Percentiles rank a stretch among this genome's conserved stretches.
These are phyloP conservation scores for Geotrichum histeridarum DNA, from an alignment of 1,139 yeast species.

Conservation along the genomic window DNA sequence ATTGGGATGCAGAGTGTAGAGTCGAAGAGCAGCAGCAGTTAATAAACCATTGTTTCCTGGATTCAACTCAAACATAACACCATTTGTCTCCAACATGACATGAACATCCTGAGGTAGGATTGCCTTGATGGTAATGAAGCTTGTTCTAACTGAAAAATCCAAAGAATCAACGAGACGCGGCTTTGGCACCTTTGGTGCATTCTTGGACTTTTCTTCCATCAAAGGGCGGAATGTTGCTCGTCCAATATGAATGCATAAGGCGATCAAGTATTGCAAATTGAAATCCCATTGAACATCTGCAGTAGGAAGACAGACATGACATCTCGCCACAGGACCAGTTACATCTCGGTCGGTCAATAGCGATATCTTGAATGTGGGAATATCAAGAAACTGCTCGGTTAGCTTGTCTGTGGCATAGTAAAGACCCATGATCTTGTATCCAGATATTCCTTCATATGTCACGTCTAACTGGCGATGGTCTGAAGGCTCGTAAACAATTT, in stretches of 20 bases:
- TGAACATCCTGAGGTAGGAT: constrained; percentile 51
- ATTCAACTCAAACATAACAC: constrained; percentile 37
- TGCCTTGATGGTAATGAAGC: constrained; percentile 42
- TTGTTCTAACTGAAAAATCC: constrained; percentile 41
- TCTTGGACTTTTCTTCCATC: constrained; percentile 1
- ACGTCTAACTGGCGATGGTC: constrained; percentile 21
- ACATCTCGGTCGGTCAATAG: constrained; percentile 23
- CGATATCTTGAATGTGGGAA: constrained; percentile 29
- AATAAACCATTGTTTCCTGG: constrained; percentile 33
- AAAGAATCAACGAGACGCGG: constrained; percentile 25
- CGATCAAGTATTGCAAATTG: constrained; percentile 31
- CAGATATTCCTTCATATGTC: constrained; percentile 31
- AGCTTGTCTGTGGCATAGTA: constrained; percentile 10
- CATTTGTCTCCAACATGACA: constrained; percentile 48
- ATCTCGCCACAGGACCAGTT: constrained; percentile 20
- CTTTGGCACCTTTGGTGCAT: background rate
- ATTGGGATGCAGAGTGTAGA: constrained; percentile 55
- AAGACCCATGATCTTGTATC: constrained; percentile 30
- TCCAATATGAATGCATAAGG: constrained; percentile 25
- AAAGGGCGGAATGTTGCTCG: constrained; percentile 19
- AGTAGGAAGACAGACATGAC: constrained; percentile 29
- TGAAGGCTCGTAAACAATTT: background rate
- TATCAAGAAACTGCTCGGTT: constrained; percentile 25
- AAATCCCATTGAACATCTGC: constrained; percentile 30
- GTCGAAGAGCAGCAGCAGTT: constrained; percentile 41